Evolutionary conservation across 1,284 basidiomycete genomes (phyloP).

Genomic region (Leccinum pachyderme): DNA sequence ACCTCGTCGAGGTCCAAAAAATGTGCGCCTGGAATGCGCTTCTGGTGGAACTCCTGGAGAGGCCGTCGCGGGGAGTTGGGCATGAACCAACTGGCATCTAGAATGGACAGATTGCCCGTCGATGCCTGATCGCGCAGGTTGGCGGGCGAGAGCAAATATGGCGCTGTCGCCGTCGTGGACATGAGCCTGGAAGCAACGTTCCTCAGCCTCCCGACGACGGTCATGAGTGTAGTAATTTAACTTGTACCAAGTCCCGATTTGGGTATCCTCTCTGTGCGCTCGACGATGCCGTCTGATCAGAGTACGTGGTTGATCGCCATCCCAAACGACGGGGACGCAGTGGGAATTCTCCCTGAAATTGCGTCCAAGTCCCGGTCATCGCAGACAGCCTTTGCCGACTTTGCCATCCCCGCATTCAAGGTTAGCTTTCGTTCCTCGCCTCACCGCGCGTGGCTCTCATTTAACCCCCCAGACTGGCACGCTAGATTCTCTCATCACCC

Average conservation of each 20-base stretch:
- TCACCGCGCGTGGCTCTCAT: conserved; percentile 1
- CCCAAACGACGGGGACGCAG: conserved; percentile 74
- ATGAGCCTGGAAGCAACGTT: conserved; percentile 25
- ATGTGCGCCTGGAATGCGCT: conserved; percentile 71
- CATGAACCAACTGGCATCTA: conserved; percentile 90
- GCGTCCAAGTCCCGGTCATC: conserved; percentile 54
- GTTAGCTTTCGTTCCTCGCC: conserved; percentile 40
- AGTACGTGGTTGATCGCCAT: conserved; percentile 79
- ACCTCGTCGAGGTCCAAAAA: conserved; percentile 86
- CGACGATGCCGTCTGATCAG: conserved; percentile 78
- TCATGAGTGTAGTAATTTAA: not conserved
- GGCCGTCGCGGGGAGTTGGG: conserved; percentile 72
- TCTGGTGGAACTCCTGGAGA: conserved; percentile 60
- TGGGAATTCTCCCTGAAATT: conserved; percentile 65
- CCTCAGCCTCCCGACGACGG: conserved; percentile 2
- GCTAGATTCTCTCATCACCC: conserved; percentile 82
- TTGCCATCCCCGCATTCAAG: conserved; percentile 78
- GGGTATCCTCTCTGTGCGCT: conserved; percentile 5
- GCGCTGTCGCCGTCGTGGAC: conserved; percentile 37
- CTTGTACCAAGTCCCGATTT: conserved; percentile 17
- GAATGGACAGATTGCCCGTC: conserved; percentile 43
- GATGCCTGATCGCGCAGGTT: conserved; percentile 42
- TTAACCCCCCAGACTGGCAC: conserved; percentile 78
- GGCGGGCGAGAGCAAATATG: conserved; percentile 53
- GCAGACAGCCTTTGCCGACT: conserved; percentile 48